These are phyloP conservation scores for California macrophylla DNA, from an alignment of 441 rosid species.

Conservation along the genomic window DNA sequence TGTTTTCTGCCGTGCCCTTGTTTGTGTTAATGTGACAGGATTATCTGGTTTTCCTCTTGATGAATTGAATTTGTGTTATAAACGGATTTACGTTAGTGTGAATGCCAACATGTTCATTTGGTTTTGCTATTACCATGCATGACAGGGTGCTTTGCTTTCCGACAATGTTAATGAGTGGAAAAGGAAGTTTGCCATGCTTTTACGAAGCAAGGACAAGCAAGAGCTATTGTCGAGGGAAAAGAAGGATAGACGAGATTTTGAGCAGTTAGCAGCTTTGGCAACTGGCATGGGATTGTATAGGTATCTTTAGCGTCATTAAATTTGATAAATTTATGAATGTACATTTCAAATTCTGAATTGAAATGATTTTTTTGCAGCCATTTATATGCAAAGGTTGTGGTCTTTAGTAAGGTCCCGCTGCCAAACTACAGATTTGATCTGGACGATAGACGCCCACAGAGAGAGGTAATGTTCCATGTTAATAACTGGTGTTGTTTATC, in stretches of 20 bases:
- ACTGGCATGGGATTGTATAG: slow-evolving; percentile 85
- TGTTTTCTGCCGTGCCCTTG: neutral
- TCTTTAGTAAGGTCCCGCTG: slow-evolving; percentile 92
- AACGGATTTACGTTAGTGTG: neutral
- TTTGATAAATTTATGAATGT: neutral
- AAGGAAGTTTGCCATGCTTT: slow-evolving; percentile 74
- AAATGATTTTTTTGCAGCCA: neutral
- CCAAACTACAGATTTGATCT: slow-evolving; percentile 93
- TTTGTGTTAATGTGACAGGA: neutral
- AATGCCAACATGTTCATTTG: neutral
- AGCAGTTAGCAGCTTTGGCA: slow-evolving; percentile 74
- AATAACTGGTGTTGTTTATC: neutral
- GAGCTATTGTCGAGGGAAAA: slow-evolving; percentile 81
- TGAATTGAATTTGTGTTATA: neutral
- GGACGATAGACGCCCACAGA: slow-evolving; percentile 95
- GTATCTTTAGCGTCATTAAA: slow-evolving; percentile 22
- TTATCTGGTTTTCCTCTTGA: neutral
- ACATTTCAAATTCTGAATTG: neutral
- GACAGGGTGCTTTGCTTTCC: slow-evolving; percentile 74
- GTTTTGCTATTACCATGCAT: neutral
- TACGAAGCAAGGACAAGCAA: slow-evolving; percentile 60
- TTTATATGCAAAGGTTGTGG: slow-evolving; percentile 77
- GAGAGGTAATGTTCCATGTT: slow-evolving; percentile 50
- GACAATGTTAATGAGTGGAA: slow-evolving; percentile 92
- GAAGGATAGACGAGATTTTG: slow-evolving; percentile 88